Percentiles rank a stretch among this genome's conserved stretches.
phyloP scores from a whole-genome alignment of 805 yeast species.

The Groenewaldozyma salmanticensis region DNA sequence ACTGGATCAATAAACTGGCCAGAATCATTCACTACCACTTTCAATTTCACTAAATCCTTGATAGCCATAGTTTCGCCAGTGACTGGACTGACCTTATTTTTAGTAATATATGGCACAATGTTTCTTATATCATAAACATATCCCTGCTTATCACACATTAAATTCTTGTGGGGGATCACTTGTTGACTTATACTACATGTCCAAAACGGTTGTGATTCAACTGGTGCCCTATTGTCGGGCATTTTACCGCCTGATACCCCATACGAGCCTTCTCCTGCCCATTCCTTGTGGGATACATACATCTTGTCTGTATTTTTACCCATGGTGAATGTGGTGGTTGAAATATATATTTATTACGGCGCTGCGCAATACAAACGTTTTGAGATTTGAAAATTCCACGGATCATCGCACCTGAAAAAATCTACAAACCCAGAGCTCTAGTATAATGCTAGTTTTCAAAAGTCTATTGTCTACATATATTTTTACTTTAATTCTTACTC shows the following conservation, averaged over 20 bases:
- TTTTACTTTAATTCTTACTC: no score
- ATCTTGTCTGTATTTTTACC: constrained; percentile 31
- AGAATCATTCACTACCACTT: constrained; percentile 19
- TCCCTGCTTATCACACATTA: constrained; percentile 22
- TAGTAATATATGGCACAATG: constrained; percentile 21
- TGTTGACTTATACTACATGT: constrained; percentile 26
- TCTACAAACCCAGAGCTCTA: not conserved
- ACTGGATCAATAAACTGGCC: constrained; percentile 27
- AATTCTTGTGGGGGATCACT: constrained; percentile 21
- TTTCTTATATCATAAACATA: constrained; percentile 25
- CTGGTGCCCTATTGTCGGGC: constrained; percentile 1
- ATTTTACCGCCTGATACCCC: constrained; percentile 12
- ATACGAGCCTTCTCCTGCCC: constrained; percentile 23
- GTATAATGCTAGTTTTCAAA: not conserved
- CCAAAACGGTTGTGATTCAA: constrained; percentile 23
- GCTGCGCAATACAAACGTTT: not conserved
- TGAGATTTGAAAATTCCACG: not conserved
- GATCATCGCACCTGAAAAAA: not conserved
- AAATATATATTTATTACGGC: not conserved
- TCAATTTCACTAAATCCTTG: constrained; percentile 18
- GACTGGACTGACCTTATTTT: constrained; percentile 23
- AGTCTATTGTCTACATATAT: not conserved
- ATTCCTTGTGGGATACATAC: constrained; percentile 28
- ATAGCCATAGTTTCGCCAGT: constrained; percentile 20
- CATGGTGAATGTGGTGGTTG: constrained; percentile 16